Percentiles rank a stretch among this genome's conserved stretches.
phyloP scores from a whole-genome alignment of 2,329 filamentous ascomycete species.

The Penicillium sp. region DNA sequence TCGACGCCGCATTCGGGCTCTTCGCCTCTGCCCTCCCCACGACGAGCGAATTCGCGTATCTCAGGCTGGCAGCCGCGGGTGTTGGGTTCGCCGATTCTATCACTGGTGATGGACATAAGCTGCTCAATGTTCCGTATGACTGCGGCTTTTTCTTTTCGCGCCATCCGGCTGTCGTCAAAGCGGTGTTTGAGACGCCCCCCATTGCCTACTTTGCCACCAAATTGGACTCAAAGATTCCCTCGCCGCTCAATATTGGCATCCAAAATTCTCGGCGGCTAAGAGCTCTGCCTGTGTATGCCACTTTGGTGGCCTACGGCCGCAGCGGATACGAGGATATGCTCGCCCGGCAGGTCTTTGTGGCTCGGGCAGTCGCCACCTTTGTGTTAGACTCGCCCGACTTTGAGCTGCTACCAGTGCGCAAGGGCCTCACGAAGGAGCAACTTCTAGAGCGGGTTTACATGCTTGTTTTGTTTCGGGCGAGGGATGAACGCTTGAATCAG shows the following conservation, averaged over 20 bases:
- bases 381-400: slow-evolving; percentile 64
- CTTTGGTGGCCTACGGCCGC: slow-evolving; percentile 71
- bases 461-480: slow-evolving; percentile 76
- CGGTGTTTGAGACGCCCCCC: slow-evolving; percentile 65
- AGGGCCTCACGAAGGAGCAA: slow-evolving; percentile 35
- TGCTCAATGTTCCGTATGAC: slow-evolving; percentile 95
- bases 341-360: slow-evolving; percentile 69
- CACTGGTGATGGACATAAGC: slow-evolving; percentile 81
- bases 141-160: slow-evolving; percentile 85
- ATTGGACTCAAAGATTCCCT: slow-evolving; percentile 56
- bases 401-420: slow-evolving; percentile 60
- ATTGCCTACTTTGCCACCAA: slow-evolving; percentile 22
- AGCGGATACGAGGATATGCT: slow-evolving; percentile 70
- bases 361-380: slow-evolving; percentile 66
- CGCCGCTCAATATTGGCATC: slow-evolving; percentile 80
- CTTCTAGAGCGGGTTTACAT: slow-evolving; percentile 61
- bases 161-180: slow-evolving; percentile 57
- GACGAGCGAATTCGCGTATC: slow-evolving; percentile 55
- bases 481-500: slow-evolving; percentile 63
- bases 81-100: slow-evolving; percentile 85
- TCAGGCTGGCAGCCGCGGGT: slow-evolving; percentile 58
- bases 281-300: slow-evolving; percentile 82
- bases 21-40: slow-evolving; percentile 68
- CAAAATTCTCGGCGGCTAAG: slow-evolving; percentile 92
- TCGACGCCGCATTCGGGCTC: slow-evolving; percentile 88